phyloP scores from a whole-genome alignment of 495 filamentous ascomycete genomes.

The Copromyces sp. region DNA sequence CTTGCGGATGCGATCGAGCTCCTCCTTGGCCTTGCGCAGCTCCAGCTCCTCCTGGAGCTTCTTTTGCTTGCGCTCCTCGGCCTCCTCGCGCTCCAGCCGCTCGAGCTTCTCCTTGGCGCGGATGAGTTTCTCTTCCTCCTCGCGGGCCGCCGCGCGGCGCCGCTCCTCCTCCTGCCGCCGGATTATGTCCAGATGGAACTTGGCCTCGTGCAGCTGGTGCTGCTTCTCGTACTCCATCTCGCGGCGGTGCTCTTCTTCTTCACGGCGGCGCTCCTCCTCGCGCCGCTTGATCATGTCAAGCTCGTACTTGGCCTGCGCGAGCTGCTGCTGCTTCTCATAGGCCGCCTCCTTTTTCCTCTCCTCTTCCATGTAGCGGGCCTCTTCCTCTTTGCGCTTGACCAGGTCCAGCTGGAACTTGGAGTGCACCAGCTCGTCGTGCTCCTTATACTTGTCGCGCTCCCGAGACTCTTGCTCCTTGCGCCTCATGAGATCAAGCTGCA shows the following conservation, averaged over 20 bases:
- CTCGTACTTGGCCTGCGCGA: slow-evolving; percentile 28
- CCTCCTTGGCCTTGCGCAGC: slow-evolving; percentile 35
- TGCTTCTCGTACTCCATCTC: slow-evolving; percentile 18
- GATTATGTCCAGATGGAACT: slow-evolving; percentile 34
- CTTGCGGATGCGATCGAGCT: slow-evolving; percentile 32
- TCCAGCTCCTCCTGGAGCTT: slow-evolving; percentile 31
- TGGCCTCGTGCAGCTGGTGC: slow-evolving; percentile 22
- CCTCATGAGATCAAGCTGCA: slow-evolving; percentile 26
- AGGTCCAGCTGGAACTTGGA: slow-evolving; percentile 17
- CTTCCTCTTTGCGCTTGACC: slow-evolving; percentile 19
- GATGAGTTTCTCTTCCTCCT: slow-evolving; percentile 26
- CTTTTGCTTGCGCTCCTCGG: slow-evolving; percentile 33
- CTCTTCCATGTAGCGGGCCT: slow-evolving; percentile 35
- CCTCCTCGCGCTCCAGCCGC: slow-evolving; percentile 21
- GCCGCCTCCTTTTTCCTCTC: slow-evolving; percentile 40
- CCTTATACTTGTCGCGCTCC: slow-evolving; percentile 25
- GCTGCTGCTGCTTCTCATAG: slow-evolving; percentile 11
- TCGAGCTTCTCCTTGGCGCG: slow-evolving; percentile 13
- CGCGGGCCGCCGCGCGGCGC: slow-evolving; percentile 21
- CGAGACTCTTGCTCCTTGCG: slow-evolving; percentile 29
- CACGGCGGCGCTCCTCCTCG: slow-evolving; percentile 14
- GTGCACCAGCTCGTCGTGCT: slow-evolving; percentile 44
- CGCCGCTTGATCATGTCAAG: slow-evolving; percentile 31
- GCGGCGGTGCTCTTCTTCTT: slow-evolving; percentile 4
- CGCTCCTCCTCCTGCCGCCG: slow-evolving; percentile 27